Evolutionary conservation across 164 flowering plant genomes (phyloP).

Genomic region (Berberis vulgaris): DNA sequence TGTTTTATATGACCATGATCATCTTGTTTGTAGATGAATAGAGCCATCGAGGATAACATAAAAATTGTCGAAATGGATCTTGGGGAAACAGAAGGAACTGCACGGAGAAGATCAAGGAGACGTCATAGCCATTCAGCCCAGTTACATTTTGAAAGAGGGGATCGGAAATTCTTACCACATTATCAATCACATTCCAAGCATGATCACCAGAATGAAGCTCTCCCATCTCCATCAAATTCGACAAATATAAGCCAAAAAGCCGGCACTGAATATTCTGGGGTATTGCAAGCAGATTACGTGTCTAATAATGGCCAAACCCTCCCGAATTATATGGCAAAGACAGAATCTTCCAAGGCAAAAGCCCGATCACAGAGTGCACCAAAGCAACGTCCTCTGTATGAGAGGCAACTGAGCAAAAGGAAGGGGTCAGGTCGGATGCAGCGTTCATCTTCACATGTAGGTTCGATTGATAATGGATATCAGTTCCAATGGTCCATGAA

Average conservation of each 20-base stretch:
- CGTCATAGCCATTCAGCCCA: conserved; percentile 51
- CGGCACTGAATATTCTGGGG: conserved; percentile 70
- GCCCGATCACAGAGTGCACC: conserved; percentile 87
- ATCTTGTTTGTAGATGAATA: conserved; percentile 25
- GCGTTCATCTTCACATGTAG: conserved; percentile 83
- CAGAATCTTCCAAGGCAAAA: conserved; percentile 84
- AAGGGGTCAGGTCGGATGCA: conserved; percentile 67
- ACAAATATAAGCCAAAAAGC: conserved; percentile 68
- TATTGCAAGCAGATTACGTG: conserved; percentile 24
- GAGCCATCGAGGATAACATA: conserved; percentile 62
- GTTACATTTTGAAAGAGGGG: conserved; percentile 30
- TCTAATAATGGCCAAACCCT: conserved; percentile 48
- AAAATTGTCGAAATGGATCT: conserved; percentile 84
- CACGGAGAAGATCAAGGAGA: conserved; percentile 22
- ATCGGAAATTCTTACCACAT: conserved; percentile 38
- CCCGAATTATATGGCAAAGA: conserved; percentile 95
- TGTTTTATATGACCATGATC: not conserved
- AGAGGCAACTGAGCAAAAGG: conserved; percentile 61
- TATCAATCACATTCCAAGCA: conserved; percentile 29
- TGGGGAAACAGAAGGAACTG: conserved; percentile 34
- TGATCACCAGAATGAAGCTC: conserved; percentile 32
- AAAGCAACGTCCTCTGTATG: conserved; percentile 54
- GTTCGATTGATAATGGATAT: conserved; percentile 47
- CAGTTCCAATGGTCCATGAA: conserved; percentile 71
- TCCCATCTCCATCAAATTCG: conserved; percentile 64